Base-by-base conservation (phyloP, 1,284 basidiomycete species). In the Mixia osmundae region DNA sequence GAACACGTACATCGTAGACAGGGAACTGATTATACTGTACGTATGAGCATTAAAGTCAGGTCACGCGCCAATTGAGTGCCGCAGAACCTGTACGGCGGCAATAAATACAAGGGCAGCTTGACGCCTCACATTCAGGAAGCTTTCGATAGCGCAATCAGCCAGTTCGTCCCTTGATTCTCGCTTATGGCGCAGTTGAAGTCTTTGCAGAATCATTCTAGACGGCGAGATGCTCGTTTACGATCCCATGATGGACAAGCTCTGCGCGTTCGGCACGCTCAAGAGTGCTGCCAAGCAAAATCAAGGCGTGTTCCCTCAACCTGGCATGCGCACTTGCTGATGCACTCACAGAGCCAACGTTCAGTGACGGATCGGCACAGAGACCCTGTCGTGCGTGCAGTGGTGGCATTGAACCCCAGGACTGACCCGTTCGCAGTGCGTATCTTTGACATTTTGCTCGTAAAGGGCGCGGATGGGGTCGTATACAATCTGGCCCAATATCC, bases 181-280 rank as follows among this genome's bases (percentile, higher is more conserved):
- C 11, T 6, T 25, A 1, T 20, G 23, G 21, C 27, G 9, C 16
- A 22, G 14, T 31, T 15, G 33, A 14, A n/a, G n/a, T 29, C 3
- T 10, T 15, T 34, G 4, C 42, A 89, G 85, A 34, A 72, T 85
- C 47, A 79, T 94, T 30, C 58, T 94, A 12, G 85, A 94, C 47
- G 85, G 87, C 0, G 87, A 95, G 55, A 91, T 95, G 85, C 60
- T 95, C 28, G 87, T 87, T 3, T 91, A 78, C 76, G 85, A 94
- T 53, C 85, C 85, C 0, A 62, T 75, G 2, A 71, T 77, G 0
- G 72, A 76, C 44, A 69, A 76, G 29, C 78, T 79, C 50, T 61
- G 87, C 9, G 77, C 83, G 0, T 94, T 95, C 46, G 87, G 85
- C 1, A 76, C 71, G 0, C 59, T 95, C 34, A 95, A 94, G 56